Conservation (phyloP, 345 rosid species). For the Pugionium cornutum region DNA sequence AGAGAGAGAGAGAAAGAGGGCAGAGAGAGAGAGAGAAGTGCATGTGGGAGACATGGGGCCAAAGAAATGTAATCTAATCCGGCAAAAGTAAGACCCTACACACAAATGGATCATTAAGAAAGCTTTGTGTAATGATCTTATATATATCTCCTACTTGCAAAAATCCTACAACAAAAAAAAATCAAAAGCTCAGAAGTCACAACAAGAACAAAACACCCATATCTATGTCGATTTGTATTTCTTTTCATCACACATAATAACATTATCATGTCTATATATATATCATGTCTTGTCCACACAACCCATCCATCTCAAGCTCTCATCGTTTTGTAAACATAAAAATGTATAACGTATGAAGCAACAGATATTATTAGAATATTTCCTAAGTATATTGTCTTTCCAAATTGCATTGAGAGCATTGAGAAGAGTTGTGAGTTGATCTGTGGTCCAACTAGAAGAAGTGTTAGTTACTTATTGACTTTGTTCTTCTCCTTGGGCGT, state of each 20-base stretch:
- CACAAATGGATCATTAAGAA: constrained; percentile 37
- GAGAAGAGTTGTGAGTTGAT: too few relatives aligned
- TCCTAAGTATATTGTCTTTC: too few relatives aligned
- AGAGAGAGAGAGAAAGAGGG: too few relatives aligned
- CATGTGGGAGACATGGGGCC: constrained; percentile 44
- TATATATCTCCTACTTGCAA: constrained; percentile 30
- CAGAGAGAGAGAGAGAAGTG: constrained; percentile 23
- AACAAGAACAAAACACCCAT: constrained; percentile 37
- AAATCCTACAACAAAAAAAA: background rate
- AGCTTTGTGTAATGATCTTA: constrained; percentile 31
- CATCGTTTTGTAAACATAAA: background rate
- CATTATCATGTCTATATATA: background rate
- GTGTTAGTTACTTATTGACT: too few relatives aligned
- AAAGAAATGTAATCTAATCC: constrained; percentile 34
- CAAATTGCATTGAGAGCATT: too few relatives aligned
- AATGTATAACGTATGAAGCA: too few relatives aligned
- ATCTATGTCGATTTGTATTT: constrained; percentile 20
- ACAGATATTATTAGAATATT: too few relatives aligned
- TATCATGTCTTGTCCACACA: constrained; percentile 22
- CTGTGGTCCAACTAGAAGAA: too few relatives aligned
- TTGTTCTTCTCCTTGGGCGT: too few relatives aligned
- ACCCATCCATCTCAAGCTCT: constrained; percentile 35
- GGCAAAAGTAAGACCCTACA: constrained; percentile 39
- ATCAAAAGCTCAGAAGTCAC: constrained; percentile 35
- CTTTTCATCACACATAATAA: constrained; percentile 6